A percentile compares a stretch with the other conserved stretches of the same genome.
phyloP scores from a whole-genome alignment of 176 grass and related monocot species.

The Oryza officinalis region DNA sequence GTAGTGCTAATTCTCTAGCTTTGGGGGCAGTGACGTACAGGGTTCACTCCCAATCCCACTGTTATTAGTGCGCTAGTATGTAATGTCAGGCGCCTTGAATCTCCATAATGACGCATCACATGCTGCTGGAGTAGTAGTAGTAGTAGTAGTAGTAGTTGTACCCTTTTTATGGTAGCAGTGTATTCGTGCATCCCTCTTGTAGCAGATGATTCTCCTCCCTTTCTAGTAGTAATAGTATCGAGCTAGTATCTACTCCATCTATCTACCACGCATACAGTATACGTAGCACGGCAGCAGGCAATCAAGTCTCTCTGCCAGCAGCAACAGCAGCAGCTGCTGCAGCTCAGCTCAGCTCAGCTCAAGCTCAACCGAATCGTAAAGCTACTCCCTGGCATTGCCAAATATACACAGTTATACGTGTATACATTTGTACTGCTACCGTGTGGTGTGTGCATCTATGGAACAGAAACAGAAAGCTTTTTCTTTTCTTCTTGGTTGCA shows the following conservation, averaged over 20 bases:
- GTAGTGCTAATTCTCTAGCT: neutral
- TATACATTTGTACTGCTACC: neutral
- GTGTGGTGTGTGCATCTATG: neutral
- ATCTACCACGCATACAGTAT: neutral
- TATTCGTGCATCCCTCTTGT: neutral
- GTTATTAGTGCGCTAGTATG: neutral
- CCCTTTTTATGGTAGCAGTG: neutral
- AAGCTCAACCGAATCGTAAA: neutral
- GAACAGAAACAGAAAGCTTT: neutral
- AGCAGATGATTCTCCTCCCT: neutral
- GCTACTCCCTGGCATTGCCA: neutral
- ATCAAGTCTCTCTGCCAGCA: neutral
- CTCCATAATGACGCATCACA: slow-evolving; percentile 42
- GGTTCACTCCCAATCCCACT: neutral
- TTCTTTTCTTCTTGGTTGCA: neutral
- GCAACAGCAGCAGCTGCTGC: neutral
- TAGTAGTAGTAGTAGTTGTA: neutral
- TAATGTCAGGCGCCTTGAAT: slow-evolving; percentile 25
- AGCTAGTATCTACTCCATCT: neutral
- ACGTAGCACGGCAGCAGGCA: neutral
- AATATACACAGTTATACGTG: neutral
- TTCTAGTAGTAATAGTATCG: neutral
- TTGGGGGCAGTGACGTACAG: neutral
- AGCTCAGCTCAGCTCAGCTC: too few relatives aligned
- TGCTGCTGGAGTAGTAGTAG: neutral